Base-by-base conservation (phyloP, 2,329 filamentous ascomycete genomes). In the Pezicula neosporulosa region DNA sequence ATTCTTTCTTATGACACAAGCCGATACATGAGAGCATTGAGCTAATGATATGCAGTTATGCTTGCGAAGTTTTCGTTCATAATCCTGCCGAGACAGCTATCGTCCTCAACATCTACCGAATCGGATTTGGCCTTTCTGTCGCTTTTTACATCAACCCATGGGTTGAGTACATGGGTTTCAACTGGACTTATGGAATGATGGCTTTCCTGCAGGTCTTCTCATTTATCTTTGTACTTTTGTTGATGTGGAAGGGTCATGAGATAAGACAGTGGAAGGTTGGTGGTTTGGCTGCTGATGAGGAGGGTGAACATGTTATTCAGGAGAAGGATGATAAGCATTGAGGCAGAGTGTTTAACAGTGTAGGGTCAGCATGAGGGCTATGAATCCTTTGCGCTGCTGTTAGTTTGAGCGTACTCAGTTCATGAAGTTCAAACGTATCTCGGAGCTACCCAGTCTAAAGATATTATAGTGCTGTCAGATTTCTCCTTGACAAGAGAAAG, bases 151-250 rank as follows among this genome's bases (percentile, higher is more conserved):
- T 72, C 28, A 60, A 65, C 16, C 61, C 62, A 1, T 74, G 72
- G 71, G 64, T 67, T 9, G 61, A 49, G 5, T 60, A 59, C 7
- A 66, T 73, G 2, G 63, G 62, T 15, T 57, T 70, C 12, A 66
- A 65, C 4, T 73, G 71, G 71, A 66, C 68, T 2, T 72, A 70
- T 62, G 71, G 71, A 0, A 70, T 69, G 60, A 68, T 69, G 62
- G 70, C 70, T 1, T 69, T 73, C 30, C 67, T 72, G n/a, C 56
- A 55, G 4, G 41, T 68, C 1, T 54, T 63, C 6, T 55, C 58
- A 1, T 69, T 63, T 28, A 18, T 43, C 8, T 60, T 60, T 13
- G 50, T 67, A n/a, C 49, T 60, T 3, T 36, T 63, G 18, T 47
- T 70, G 28, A 64, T 66, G 54, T 60, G 61, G 41, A 65, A 61